Percentiles rank a stretch among this genome's conserved stretches.
phyloP scores from a whole-genome alignment of 2,329 filamentous ascomycete genomes.

The Cordyceps tenuipes region DNA sequence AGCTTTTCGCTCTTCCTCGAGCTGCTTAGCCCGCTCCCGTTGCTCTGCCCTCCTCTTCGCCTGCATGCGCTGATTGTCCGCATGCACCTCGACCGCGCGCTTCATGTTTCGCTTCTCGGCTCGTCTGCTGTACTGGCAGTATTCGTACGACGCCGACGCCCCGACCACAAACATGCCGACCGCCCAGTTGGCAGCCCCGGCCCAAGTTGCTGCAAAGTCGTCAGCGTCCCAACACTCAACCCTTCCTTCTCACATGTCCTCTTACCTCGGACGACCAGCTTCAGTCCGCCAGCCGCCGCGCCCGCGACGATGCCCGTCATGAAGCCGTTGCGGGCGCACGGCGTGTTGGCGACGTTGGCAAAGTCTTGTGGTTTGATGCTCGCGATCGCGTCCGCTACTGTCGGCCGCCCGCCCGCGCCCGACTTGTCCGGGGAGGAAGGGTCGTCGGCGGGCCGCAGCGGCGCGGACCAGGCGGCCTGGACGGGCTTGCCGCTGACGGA shows the following conservation, averaged over 20 bases:
- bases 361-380: slow-evolving; percentile 63
- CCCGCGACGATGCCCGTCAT: slow-evolving; percentile 76
- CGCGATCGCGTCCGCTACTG: slow-evolving; percentile 53
- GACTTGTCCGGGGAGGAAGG: slow-evolving; percentile 11
- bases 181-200: slow-evolving; percentile 70
- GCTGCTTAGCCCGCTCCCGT: slow-evolving; percentile 29
- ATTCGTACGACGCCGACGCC: slow-evolving; percentile 71
- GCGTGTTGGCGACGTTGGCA: slow-evolving; percentile 63
- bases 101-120: slow-evolving; percentile 78
- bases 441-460: slow-evolving; percentile 11
- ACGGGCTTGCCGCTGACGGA: slow-evolving; percentile 8
- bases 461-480: slow-evolving; percentile 5
- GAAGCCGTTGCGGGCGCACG: slow-evolving; percentile 76
- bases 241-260: neutral
- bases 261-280: slow-evolving; percentile 68
- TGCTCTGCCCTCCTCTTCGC: slow-evolving; percentile 29
- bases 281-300: slow-evolving; percentile 64
- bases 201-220: slow-evolving; percentile 2
- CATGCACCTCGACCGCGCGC: slow-evolving; percentile 62
- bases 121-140: slow-evolving; percentile 66
- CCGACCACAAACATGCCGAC: slow-evolving; percentile 66
- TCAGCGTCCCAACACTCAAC: neutral
- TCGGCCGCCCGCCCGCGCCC: slow-evolving; percentile 23
- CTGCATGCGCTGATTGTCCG: slow-evolving; percentile 42
- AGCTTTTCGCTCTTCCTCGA: slow-evolving; percentile 26